Percentiles rank a stretch among this genome's conserved stretches.
Evolutionary conservation across 164 flowering plant genomes (phyloP).

Genomic region (Dillenia suffruticosa): DNA sequence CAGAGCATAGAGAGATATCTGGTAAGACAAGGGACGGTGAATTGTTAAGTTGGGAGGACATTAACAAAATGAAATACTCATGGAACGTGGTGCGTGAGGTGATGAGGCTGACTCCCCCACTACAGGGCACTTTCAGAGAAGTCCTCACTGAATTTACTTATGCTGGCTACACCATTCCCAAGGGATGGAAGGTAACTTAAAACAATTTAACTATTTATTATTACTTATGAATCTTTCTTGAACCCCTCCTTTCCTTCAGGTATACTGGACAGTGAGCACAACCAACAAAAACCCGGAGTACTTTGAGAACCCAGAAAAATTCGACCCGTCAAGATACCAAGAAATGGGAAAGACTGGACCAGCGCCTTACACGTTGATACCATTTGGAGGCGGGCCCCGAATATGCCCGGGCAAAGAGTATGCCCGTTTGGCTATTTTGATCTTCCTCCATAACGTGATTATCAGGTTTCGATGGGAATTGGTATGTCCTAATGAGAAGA

Average conservation of each 20-base stretch:
- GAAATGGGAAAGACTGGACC: background rate
- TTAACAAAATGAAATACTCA: conserved; percentile 22
- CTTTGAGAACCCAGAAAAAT: conserved; percentile 13
- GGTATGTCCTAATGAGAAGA: conserved; percentile 18
- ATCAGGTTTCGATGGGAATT: conserved; percentile 17
- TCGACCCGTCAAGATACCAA: conserved; percentile 18
- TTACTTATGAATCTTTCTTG: too few species aligned
- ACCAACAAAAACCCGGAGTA: conserved; percentile 14
- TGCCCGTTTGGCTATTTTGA: conserved; percentile 10
- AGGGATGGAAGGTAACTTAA: conserved; percentile 25
- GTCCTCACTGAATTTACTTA: conserved; percentile 19
- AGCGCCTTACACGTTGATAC: conserved; percentile 9
- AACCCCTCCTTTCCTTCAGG: background rate
- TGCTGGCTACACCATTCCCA: conserved; percentile 22
- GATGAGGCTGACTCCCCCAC: conserved; percentile 19
- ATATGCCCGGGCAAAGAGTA: conserved; percentile 20
- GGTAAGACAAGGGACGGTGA: conserved; percentile 13
- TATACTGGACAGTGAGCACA: conserved; percentile 16
- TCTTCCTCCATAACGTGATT: conserved; percentile 14
- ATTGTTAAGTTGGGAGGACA: conserved; percentile 18
- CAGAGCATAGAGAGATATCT: conserved; percentile 24
- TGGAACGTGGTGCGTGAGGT: conserved; percentile 2
- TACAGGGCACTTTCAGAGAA: conserved; percentile 24
- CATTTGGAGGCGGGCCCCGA: background rate
- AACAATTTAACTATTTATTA: too few species aligned